Conservation (phyloP, 345 rosid species). For the Abelmoschus esculentus region DNA sequence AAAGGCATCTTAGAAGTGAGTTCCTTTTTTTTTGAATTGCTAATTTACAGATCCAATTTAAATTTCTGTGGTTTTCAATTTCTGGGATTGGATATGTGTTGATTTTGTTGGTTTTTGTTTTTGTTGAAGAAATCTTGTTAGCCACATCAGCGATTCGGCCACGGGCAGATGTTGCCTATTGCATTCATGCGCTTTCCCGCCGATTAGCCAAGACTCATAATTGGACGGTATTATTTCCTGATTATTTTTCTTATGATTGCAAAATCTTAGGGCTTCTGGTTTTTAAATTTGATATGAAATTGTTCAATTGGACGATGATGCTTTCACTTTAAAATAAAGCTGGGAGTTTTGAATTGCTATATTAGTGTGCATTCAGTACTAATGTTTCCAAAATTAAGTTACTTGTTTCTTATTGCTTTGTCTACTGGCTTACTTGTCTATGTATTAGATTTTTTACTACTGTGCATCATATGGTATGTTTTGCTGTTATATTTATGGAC, state of each 20-base stretch:
- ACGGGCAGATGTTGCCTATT: slow-evolving; percentile 77
- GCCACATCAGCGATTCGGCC: slow-evolving; percentile 67
- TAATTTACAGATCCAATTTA: slow-evolving; percentile 23
- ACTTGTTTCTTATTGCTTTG: background rate
- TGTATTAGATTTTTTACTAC: background rate
- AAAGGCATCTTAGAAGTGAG: slow-evolving; percentile 86
- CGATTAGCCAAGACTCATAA: slow-evolving; percentile 63
- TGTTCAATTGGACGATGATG: background rate
- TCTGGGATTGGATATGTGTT: background rate
- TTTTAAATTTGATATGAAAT: background rate
- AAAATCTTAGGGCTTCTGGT: background rate
- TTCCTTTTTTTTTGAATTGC: background rate
- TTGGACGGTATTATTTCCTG: slow-evolving; percentile 50
- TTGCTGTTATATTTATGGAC: background rate
- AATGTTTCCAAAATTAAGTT: background rate
- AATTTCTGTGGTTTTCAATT: slow-evolving; percentile 2
- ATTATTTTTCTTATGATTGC: background rate
- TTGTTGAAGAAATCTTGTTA: slow-evolving; percentile 42
- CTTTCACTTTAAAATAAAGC: background rate
- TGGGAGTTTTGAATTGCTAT: background rate
- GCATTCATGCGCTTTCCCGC: slow-evolving; percentile 61
- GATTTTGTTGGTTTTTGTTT: background rate
- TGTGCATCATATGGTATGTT: background rate
- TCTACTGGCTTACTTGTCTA: background rate
- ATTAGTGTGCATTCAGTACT: background rate